Evolutionary conservation across 345 rosid species (phyloP), one percentile per base, ranked within the genome.

Genomic region (Lepidium sativum): DNA sequence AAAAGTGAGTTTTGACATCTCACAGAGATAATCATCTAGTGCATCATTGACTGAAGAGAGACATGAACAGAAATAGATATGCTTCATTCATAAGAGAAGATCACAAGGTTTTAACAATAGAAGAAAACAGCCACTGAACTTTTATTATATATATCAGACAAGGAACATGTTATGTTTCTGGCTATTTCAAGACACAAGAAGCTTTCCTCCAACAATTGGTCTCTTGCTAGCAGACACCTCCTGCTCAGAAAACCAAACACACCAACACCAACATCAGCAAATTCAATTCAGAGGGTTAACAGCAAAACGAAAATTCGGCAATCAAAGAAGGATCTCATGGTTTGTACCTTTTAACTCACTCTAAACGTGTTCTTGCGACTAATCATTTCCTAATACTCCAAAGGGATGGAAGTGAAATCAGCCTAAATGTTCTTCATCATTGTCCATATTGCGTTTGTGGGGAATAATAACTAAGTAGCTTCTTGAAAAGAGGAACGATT

Each of bases 401-500:
- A 66, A 43, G 62, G 59, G 63, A 27, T 29, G 35, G 38, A 65
- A 72, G 68, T 63, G 79, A 53, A 49, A 71, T 69, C 70, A n/a
- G 44, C 65, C 72, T 31, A 70, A 63, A 11, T 39, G 25, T 34
- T 66, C 72, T 82, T 79, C 84, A 76, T 85, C 81, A 84, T 72
- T 81, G 86, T 89, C 92, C 83, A 68, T 60, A 83, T 66, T 79
- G 91, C 74, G 61, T 54, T 72, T 82, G 91, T 64, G 73, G 87
- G 40, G 82, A 72, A 76, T 37, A 72, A 49, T 72, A 72, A 55
- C 69, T 75, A 51, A 81, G 69, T 73, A 90, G 76, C 82, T 85
- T 94, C 81, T 80, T 81, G 79, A 90, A 60, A 8, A 90, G 74
- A 38, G 99, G 99, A 73, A 94, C 39, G 12, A 90, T 68, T 34